Base-by-base conservation (phyloP, 768 basidiomycete species). In the Lactarius deliciosus region DNA sequence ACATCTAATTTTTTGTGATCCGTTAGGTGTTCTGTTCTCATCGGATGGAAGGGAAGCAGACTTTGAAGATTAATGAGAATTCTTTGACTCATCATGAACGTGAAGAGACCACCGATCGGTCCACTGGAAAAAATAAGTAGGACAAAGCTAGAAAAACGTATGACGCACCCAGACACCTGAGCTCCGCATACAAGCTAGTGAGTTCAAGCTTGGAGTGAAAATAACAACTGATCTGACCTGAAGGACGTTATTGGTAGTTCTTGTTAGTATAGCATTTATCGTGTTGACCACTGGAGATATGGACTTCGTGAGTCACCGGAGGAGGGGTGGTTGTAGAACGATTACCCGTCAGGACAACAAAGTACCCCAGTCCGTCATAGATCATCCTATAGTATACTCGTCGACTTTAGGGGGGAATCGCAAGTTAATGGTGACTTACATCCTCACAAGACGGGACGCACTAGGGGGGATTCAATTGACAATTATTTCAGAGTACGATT, bases 321-420 rank as follows among this genome's bases (percentile, higher is more conserved):
- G 38, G 38, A 38, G 32, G 54, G 4, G 22, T 36, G 4, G 22
- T 36, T 22, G 10, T 15, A n/a, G 15, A 18, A 16, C 4, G 28
- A 59, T 22, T 61, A 82, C 72, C 77, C 66, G 86, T 85, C 53
- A 89, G 74, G 3, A 77, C 78, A 45, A 86, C 68, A 66, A 89
- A 85, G 73, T 87, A 89, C 20, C 83, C 82, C 18, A 89, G 75
- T 22, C 88, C 88, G 68, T 90, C 86, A 64, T 84, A 85, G 7
- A 90, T 76, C 85, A 89, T 86, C 77, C 86, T 89, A 68, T 20
- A 32, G 50, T 53, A 53, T 11, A 41, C 5, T 18, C 8, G 30
- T 38, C 55, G 30, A 47, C 9, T 38, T 9, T 2, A 20, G 25
- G 13, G 20, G 36, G 55, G n/a, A 32, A 34, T 28, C 11, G 22